A percentile compares a stretch with the other conserved stretches of the same genome.
Conservation (phyloP, 768 basidiomycete species). For the Scleroderma citrinum region DNA sequence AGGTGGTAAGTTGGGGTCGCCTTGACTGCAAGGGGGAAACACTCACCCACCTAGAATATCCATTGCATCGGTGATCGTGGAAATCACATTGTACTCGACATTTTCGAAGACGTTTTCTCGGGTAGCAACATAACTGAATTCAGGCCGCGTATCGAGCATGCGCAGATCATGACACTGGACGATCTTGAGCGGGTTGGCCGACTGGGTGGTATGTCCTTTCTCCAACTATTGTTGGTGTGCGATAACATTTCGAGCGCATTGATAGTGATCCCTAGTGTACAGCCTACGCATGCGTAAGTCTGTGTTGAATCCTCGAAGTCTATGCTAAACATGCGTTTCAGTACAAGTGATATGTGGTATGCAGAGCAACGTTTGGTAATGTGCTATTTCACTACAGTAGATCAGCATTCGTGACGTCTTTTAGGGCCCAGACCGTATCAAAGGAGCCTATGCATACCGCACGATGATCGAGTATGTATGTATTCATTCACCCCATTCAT, state of each 20-base stretch:
- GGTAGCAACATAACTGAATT: constrained; percentile 30
- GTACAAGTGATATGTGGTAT: constrained; percentile 89
- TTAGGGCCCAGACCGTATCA: constrained; percentile 76
- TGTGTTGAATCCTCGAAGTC: background rate
- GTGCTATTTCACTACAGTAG: constrained; percentile 2
- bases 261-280: constrained; percentile 86
- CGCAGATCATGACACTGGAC: constrained; percentile 71
- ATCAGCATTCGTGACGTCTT: background rate
- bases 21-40: background rate
- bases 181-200: constrained; percentile 67
- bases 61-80: constrained; percentile 89
- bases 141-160: constrained; percentile 86
- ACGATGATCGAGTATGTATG: constrained; percentile 60
- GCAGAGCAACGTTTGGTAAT: constrained; percentile 73
- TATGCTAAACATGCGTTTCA: constrained; percentile 20
- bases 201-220: constrained; percentile 58
- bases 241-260: background rate
- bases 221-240: background rate
- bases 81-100: constrained; percentile 76
- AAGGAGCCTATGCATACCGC: constrained; percentile 87
- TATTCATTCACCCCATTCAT: background rate
- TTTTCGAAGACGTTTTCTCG: constrained; percentile 62
- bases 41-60: constrained; percentile 52
- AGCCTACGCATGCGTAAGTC: constrained; percentile 85
- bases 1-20: constrained; percentile 55